Evolutionary conservation across 2,329 filamentous ascomycete species (phyloP).

Genomic region (Teratosphaeria pseudoeucalypti): DNA sequence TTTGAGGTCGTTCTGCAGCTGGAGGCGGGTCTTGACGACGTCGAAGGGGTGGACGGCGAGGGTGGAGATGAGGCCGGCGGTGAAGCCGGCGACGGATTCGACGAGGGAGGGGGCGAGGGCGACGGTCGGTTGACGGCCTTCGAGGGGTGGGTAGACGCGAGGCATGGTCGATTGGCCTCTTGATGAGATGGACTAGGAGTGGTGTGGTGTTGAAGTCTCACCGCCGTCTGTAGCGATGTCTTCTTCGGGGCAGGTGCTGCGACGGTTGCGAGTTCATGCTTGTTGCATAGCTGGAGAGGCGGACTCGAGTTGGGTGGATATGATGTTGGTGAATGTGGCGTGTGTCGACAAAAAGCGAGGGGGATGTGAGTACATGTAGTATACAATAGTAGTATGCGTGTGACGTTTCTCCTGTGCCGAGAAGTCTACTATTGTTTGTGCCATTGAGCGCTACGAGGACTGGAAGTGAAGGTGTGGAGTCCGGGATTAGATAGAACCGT

Average conservation of each 20-base stretch:
- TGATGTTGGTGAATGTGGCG: too few species aligned
- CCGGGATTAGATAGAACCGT: too few species aligned
- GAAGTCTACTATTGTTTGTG: neutral
- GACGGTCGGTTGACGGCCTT: constrained; percentile 33
- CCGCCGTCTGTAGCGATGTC: neutral
- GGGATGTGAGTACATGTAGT: too few species aligned
- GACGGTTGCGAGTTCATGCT: constrained; percentile 3
- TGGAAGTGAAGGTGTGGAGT: too few species aligned
- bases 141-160: constrained; percentile 40
- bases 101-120: constrained; percentile 66
- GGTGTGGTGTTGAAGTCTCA: neutral
- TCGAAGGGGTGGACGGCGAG: constrained; percentile 85
- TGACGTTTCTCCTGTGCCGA: too few species aligned
- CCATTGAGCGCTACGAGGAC: too few species aligned
- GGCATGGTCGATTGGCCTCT: constrained; percentile 28
- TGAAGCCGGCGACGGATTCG: constrained; percentile 82
- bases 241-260: neutral
- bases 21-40: constrained; percentile 90
- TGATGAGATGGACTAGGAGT: neutral
- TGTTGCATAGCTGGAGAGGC: neutral
- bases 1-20: constrained; percentile 34
- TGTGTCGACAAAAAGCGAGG: too few species aligned
- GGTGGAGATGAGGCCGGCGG: constrained; percentile 77
- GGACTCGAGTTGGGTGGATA: too few species aligned
- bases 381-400: too few species aligned